phyloP scores from a whole-genome alignment of 805 yeast species.

The Candida chilensis region DNA sequence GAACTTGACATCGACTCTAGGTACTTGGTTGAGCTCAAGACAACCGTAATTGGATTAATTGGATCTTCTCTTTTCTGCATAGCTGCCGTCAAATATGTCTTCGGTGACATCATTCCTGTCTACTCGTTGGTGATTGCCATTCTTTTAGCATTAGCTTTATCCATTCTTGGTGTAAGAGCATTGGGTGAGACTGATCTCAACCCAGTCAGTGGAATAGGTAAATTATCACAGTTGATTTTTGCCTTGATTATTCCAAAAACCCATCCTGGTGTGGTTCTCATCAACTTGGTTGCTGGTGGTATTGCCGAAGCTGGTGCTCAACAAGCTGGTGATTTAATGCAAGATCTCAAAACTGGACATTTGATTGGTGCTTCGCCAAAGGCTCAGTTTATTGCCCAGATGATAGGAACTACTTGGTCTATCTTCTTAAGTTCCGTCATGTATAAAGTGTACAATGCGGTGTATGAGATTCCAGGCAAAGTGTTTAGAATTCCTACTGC shows the following conservation, averaged over 20 bases:
- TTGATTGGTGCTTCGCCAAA: constrained; percentile 84
- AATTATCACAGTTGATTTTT: constrained; percentile 81
- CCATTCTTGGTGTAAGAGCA: constrained; percentile 86
- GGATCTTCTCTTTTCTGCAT: constrained; percentile 64
- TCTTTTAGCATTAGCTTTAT: constrained; percentile 64
- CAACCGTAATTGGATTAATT: constrained; percentile 52
- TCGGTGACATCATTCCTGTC: constrained; percentile 63
- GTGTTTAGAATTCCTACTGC: constrained; percentile 91
- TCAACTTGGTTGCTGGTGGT: constrained; percentile 91
- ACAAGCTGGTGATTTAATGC: constrained; percentile 98
- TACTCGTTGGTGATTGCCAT: constrained; percentile 65
- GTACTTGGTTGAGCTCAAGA: constrained; percentile 39
- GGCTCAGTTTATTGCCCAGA: constrained; percentile 86
- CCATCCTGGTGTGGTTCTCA: constrained; percentile 74
- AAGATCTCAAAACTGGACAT: constrained; percentile 92
- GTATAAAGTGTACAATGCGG: constrained; percentile 72
- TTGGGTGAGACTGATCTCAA: constrained; percentile 94
- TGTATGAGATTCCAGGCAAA: constrained; percentile 78
- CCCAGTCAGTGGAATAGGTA: constrained; percentile 96
- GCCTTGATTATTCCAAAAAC: constrained; percentile 68
- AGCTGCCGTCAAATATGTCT: constrained; percentile 52
- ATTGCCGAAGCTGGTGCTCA: constrained; percentile 98
- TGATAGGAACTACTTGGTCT: constrained; percentile 83
- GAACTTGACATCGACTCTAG: constrained; percentile 21
- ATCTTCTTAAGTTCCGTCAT: constrained; percentile 70